Evolutionary conservation across 2,329 filamentous ascomycete species (phyloP), one percentile per base, ranked within the genome.

Genomic region (Fusarium metavorans): DNA sequence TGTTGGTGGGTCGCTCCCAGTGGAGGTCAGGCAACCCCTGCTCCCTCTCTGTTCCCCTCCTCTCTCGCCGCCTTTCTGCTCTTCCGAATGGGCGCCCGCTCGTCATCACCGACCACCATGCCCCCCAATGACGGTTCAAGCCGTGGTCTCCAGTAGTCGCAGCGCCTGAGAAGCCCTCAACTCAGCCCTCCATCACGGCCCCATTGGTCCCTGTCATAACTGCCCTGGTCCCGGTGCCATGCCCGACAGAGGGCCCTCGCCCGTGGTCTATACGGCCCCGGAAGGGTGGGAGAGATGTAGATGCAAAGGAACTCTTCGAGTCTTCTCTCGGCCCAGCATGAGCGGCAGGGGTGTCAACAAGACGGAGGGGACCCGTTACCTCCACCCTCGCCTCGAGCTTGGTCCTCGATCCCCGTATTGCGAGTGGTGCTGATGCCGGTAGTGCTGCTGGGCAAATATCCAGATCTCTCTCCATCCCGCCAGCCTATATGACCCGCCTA

Each of bases 401-500:
- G 63, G 72, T 67, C 62, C 64, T 75, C 59, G 63, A 70, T 70
- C 48, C 50, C 62, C 66, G 66, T 71, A 66, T 70, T 66, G 60
- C 58, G 58, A 68, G 63, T 68, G 68, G 64, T 67, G 66, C 62
- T 27, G 69, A 45, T 59, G 68, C 62, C 64, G 70, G 70, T 68
- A 75, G 70, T 75, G 67, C 64, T 66, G 35, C 43, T 73, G 52
- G 52, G 45, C 69, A 64, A 66, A 62, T 70, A 68, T 72, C 62
- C 50, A 74, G 43, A 70, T 76, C 69, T 77, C 68, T 71, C 64
- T 73, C 66, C 58, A 68, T 74, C 66, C 48, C 54, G 48, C 66
- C 75, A 79, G 76, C 79, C 81, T 78, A 78, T 81, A 82, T 81
- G 74, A 35, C 68, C 77, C 67, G 63, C 67, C 52, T 69, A 50